These are phyloP conservation scores for Chlorociboria aeruginascens DNA, from an alignment of 495 filamentous ascomycete genomes.

Conservation along the genomic window DNA sequence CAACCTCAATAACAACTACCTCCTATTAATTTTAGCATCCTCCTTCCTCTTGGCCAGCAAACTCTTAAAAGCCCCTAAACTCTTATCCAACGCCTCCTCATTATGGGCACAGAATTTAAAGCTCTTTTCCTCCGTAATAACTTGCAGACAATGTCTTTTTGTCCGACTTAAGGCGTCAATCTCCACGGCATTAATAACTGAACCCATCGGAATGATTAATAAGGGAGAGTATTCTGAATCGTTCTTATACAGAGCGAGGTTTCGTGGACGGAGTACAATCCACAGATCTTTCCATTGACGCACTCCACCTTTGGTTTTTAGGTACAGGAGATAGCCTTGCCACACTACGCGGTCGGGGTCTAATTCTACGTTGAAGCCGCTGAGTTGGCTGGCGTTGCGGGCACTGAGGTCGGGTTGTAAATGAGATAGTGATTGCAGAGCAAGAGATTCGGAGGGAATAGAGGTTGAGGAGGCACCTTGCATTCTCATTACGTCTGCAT, in stretches of 20 bases:
- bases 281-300: constrained; percentile 91
- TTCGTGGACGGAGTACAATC: constrained; percentile 81
- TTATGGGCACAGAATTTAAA: constrained; percentile 75
- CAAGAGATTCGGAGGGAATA: constrained; percentile 24
- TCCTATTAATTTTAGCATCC: constrained; percentile 4
- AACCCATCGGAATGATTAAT: constrained; percentile 67
- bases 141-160: constrained; percentile 78
- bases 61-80: constrained; percentile 84
- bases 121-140: constrained; percentile 88
- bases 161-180: constrained; percentile 77
- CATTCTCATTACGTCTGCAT: constrained; percentile 39
- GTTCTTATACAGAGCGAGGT: constrained; percentile 85
- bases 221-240: constrained; percentile 81
- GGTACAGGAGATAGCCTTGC: constrained; percentile 80
- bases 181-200: constrained; percentile 84
- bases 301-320: constrained; percentile 77
- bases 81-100: constrained; percentile 74
- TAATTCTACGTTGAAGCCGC: constrained; percentile 37
- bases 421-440: constrained; percentile 10
- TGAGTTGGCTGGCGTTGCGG: constrained; percentile 45
- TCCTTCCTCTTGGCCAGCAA: constrained; percentile 60
- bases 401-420: constrained; percentile 21
- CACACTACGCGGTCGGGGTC: constrained; percentile 70
- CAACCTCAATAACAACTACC: not conserved
- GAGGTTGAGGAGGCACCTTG: constrained; percentile 30